Conservation (phyloP, 2,329 filamentous ascomycete genomes). For the Aureobasidium vineae region DNA sequence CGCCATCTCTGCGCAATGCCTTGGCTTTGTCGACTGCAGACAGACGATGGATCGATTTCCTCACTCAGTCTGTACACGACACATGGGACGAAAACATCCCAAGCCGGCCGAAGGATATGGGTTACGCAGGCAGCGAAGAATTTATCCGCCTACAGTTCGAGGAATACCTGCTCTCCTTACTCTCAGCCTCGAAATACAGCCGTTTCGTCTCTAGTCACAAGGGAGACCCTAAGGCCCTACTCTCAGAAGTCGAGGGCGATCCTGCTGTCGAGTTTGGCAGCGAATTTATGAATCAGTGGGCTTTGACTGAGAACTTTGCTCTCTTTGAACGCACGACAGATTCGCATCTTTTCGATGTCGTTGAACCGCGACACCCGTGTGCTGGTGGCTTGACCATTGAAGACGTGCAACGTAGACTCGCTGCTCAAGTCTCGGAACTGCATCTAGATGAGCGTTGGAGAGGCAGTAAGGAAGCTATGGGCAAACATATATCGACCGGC, state of each 20-base stretch:
- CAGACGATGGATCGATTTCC: slow-evolving; percentile 91
- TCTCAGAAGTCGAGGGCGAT: slow-evolving; percentile 70
- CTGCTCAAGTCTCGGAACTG: slow-evolving; percentile 88
- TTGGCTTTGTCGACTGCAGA: slow-evolving; percentile 80
- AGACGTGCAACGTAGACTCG: slow-evolving; percentile 84
- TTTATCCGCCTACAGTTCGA: slow-evolving; percentile 97
- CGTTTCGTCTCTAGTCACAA: slow-evolving; percentile 46
- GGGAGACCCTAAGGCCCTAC: slow-evolving; percentile 58
- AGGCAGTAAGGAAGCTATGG: slow-evolving; percentile 77
- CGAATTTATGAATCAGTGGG: slow-evolving; percentile 88
- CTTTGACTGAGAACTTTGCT: slow-evolving; percentile 82
- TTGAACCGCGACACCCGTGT: slow-evolving; percentile 89
- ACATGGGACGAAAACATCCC: slow-evolving; percentile 96
- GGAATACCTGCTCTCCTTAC: slow-evolving; percentile 86
- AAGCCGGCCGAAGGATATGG: slow-evolving; percentile 85
- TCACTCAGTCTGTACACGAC: slow-evolving; percentile 89
- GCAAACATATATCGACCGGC: slow-evolving; percentile 84
- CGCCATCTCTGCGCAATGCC: slow-evolving; percentile 70
- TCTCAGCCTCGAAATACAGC: slow-evolving; percentile 88
- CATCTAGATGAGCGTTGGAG: slow-evolving; percentile 89
- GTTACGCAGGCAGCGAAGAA: slow-evolving; percentile 93
- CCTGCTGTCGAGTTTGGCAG: slow-evolving; percentile 77
- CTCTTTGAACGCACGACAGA: slow-evolving; percentile 76
- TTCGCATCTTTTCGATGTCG: slow-evolving; percentile 87
- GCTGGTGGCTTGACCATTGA: slow-evolving; percentile 91